A percentile compares a stretch with the other conserved stretches of the same genome.
Evolutionary conservation across 768 basidiomycete species (phyloP).

Genomic region (Mycena albidolilacea): DNA sequence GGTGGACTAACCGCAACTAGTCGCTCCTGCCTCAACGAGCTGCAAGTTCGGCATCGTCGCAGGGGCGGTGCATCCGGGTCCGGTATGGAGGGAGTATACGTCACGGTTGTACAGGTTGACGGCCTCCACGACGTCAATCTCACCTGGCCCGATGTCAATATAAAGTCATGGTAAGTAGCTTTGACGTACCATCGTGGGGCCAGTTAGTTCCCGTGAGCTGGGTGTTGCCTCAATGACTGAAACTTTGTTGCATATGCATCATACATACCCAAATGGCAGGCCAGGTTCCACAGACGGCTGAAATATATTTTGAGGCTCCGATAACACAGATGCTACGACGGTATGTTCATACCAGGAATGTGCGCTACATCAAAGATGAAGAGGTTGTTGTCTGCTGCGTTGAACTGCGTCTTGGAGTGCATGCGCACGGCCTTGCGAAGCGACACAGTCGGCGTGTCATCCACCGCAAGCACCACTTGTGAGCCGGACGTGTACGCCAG

Average conservation of each 20-base stretch:
- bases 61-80: constrained; percentile 9
- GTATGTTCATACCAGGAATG: constrained; percentile 45
- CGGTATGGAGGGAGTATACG: constrained; percentile 14
- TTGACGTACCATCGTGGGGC: constrained; percentile 8
- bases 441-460: constrained; percentile 12
- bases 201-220: constrained; percentile 14
- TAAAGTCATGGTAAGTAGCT: constrained; percentile 6
- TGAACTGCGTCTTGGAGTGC: constrained; percentile 34
- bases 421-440: constrained; percentile 35
- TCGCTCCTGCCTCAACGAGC: constrained; percentile 15
- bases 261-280: constrained; percentile 14
- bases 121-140: constrained; percentile 16
- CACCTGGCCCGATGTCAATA: neutral
- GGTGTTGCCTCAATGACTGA: constrained; percentile 4
- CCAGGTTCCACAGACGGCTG: constrained; percentile 53
- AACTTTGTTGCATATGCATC: constrained; percentile 6
- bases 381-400: constrained; percentile 31
- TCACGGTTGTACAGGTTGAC: constrained; percentile 11
- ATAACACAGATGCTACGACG: constrained; percentile 6
- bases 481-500: constrained; percentile 20
- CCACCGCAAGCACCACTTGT: constrained; percentile 15
- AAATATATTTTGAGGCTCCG: constrained; percentile 1
- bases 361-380: constrained; percentile 51
- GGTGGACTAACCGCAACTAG: constrained; percentile 27
- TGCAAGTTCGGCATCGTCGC: constrained; percentile 16